Percentiles rank a stretch among this genome's conserved stretches.
phyloP scores from a whole-genome alignment of 2,329 filamentous ascomycete genomes.

The Cladosporium sp. region DNA sequence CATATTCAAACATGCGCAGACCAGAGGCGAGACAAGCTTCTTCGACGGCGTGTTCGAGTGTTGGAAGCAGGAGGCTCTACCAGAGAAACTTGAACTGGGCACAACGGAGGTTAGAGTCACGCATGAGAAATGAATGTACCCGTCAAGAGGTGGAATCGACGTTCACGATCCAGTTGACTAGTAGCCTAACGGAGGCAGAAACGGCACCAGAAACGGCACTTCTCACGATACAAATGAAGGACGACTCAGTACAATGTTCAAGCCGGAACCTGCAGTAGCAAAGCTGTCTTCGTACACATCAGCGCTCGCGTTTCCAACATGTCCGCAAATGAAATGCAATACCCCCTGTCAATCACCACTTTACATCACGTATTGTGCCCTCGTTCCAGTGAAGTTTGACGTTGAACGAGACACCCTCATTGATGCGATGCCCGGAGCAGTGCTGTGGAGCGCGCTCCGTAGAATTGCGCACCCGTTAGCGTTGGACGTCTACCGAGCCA shows the following conservation, averaged over 20 bases:
- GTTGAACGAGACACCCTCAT: too few species aligned
- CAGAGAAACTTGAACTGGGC: background rate
- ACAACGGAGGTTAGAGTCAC: conserved; percentile 3
- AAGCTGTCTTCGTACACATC: background rate
- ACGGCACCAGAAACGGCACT: conserved; percentile 1
- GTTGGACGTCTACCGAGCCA: background rate
- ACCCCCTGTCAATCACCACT: too few species aligned
- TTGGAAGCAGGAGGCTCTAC: conserved; percentile 3
- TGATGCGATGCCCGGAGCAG: too few species aligned
- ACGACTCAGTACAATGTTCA: background rate
- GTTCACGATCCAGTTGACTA: background rate
- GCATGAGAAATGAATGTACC: background rate
- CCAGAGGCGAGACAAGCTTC: background rate
- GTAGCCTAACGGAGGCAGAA: background rate
- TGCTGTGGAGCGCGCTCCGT: background rate
- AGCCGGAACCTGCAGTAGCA: background rate
- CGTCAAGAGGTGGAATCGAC: background rate
- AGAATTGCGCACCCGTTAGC: background rate
- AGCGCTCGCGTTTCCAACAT: background rate
- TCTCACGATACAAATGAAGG: background rate
- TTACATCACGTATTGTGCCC: too few species aligned
- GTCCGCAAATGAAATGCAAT: too few species aligned
- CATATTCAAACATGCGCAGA: background rate
- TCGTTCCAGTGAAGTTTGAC: too few species aligned
- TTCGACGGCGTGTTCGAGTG: conserved; percentile 6